Base-by-base conservation (phyloP, 2,329 filamentous ascomycete species). In the Pseudogymnoascus sp. region DNA sequence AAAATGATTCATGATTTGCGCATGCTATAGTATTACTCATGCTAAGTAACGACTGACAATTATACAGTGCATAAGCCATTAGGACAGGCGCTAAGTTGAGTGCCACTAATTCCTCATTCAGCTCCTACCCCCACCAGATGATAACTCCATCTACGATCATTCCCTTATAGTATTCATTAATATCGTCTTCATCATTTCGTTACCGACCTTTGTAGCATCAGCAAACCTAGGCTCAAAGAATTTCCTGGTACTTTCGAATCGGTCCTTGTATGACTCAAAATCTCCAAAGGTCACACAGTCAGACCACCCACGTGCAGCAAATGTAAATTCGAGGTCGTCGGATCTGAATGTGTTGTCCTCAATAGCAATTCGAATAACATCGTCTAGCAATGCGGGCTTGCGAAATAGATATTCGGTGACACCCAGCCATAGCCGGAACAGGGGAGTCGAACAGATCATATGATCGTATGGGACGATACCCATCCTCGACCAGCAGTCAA, bases 361-460 rank as follows among this genome's bases (percentile, higher is more conserved):
- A 70, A 97, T 86, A 2, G 92, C 93, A 6, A 91, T 95, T 59
- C 89, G 84, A 69, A 99, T 84, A 23, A 89, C 89, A 73, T 95
- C 91, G 60, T 96, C 89, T 12, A 99, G 85, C 61, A 96, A 80
- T 2, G 84, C 84, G 16, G 85, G 82, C 71, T 93, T 92, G 67
- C 92, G 88, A 80, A 97, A 99, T 38, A 99, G 82, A 74, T 96
- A 93, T 77, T 99, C 95, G 0, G 93, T 93, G n/a, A 97, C 96
- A 63, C 95, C 95, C 36, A 99, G 84, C 86, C 95, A 97, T 67
- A 99, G 85, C 60, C 95, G 89, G 80, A 99, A 99, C 56, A 97
- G 85, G 78, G 95, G 95, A 40, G 95, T 99, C 62, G 92, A 96
- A 79, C 95, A 99, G 69, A 99, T 96, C 93, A 99, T 99, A 79